Conservation (phyloP, 257 asterid species). For the Capsicum baccatum region DNA sequence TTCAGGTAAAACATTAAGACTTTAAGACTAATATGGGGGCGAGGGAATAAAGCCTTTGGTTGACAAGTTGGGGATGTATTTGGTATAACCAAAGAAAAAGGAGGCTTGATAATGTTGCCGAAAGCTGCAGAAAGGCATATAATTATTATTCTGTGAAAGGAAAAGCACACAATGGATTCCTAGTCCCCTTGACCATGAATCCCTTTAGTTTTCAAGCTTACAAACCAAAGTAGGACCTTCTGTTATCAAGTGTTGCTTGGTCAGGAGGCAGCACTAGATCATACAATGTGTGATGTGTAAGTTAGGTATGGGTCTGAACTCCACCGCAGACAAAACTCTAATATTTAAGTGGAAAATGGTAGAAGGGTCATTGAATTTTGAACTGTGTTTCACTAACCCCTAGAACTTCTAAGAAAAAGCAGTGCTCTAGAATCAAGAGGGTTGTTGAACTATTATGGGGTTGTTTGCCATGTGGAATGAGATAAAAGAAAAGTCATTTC, state of each 20-base stretch:
- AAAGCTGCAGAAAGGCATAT: slow-evolving; percentile 30
- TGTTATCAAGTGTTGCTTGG: neutral
- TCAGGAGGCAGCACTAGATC: neutral
- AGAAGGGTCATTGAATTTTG: neutral
- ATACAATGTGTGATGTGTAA: neutral
- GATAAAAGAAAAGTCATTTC: too few relatives aligned
- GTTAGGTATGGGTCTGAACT: neutral
- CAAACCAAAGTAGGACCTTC: neutral
- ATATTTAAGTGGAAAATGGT: neutral
- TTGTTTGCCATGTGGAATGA: too few relatives aligned
- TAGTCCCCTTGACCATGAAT: neutral
- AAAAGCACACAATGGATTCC: neutral
- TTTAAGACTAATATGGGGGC: neutral
- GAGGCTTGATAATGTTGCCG: slow-evolving; percentile 18
- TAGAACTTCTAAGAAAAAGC: neutral
- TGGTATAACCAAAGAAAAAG: slow-evolving; percentile 30
- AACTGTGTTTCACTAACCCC: neutral
- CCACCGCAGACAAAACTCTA: too few relatives aligned
- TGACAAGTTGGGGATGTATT: slow-evolving; percentile 17
- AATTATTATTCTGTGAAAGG: neutral
- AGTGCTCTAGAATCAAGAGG: neutral
- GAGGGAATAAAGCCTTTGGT: slow-evolving; percentile 13
- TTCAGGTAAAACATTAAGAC: slow-evolving; percentile 40
- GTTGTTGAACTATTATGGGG: too few relatives aligned
- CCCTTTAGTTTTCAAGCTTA: neutral